These are phyloP conservation scores for Pachysandra terminalis DNA, from an alignment of 164 flowering plant genomes.

Conservation along the genomic window DNA sequence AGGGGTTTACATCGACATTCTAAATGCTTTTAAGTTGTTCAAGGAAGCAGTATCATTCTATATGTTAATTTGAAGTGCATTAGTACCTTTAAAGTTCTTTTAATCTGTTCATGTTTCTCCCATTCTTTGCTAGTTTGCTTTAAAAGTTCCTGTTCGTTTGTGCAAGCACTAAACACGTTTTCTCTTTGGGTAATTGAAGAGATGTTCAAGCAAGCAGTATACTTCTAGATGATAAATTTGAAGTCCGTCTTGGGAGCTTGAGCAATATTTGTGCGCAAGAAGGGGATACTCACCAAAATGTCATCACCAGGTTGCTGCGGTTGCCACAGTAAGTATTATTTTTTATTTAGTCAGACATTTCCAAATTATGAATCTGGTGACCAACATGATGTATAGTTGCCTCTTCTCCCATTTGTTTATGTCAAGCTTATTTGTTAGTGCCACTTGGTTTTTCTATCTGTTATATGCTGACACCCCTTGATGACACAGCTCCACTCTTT, in stretches of 20 bases:
- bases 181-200: constrained; percentile 35
- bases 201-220: constrained; percentile 99
- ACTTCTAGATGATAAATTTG: constrained; percentile 95
- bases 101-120: background rate
- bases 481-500: background rate
- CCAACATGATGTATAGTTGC: background rate
- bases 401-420: background rate
- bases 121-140: background rate
- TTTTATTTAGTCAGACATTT: background rate
- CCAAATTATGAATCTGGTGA: constrained; percentile 1
- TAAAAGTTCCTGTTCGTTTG: background rate
- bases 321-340: constrained; percentile 73
- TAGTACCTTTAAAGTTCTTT: background rate
- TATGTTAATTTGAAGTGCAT: background rate
- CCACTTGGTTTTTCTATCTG: no score
- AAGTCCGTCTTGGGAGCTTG: constrained; percentile 95
- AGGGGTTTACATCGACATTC: background rate
- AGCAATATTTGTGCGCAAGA: constrained; percentile 77
- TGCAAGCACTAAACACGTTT: constrained; percentile 14
- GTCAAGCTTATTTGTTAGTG: no score
- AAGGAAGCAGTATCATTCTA: background rate
- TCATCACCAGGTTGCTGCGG: constrained; percentile 72
- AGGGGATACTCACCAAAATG: constrained; percentile 71
- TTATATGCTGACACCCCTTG: background rate
- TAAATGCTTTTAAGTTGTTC: no score